Evolutionary conservation across 2,329 filamentous ascomycete species (phyloP), one percentile per base, ranked within the genome.

Genomic region (Fusarium sp.): DNA sequence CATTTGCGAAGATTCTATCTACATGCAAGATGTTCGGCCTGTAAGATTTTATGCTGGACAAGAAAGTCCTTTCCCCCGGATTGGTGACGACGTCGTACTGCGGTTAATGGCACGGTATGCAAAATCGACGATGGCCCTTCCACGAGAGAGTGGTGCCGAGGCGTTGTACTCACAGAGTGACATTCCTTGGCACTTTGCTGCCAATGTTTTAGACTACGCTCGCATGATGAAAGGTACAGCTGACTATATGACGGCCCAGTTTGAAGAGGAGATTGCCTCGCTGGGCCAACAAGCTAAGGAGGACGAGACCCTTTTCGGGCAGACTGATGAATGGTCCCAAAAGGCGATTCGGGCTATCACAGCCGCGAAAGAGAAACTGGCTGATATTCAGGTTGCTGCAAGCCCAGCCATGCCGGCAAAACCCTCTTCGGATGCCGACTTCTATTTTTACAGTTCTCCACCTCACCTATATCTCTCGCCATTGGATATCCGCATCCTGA

Each of bases 211-310:
- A 79, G 96, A 99, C 80, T 99, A 98, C 81, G 94, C 95, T 22
- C 91, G 95, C 42, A 92, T 98, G 61, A 97, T 99, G 93, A 97
- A 95, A 80, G 96, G 95, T 12, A 95, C 94, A 9, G 91, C 93
- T 76, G 91, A 93, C 38, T 99, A 99, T 79, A 95, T 99, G 92
- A 80, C 85, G 18, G 86, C 90, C 59, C 93, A 98, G 79, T 95
- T 92, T 75, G 91, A 97, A 70, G 85, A 89, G 41, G 95, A 98
- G 79, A 91, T 97, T 39, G 85, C 89, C 42, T 91, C 93, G 24
- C 85, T 99, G 30, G 84, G 90, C 67, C 86, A 87, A 70, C 94
- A 97, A 83, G 94, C 94, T 77, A 91, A 91, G 73, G 94, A 97
- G 80, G 96, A 99, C 79, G 94, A 98, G 82, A 84, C 96, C 38